A percentile compares a stretch with the other conserved stretches of the same genome.
These are phyloP conservation scores for Venturia carpophila DNA, from an alignment of 2,329 filamentous ascomycete genomes.

Conservation along the genomic window DNA sequence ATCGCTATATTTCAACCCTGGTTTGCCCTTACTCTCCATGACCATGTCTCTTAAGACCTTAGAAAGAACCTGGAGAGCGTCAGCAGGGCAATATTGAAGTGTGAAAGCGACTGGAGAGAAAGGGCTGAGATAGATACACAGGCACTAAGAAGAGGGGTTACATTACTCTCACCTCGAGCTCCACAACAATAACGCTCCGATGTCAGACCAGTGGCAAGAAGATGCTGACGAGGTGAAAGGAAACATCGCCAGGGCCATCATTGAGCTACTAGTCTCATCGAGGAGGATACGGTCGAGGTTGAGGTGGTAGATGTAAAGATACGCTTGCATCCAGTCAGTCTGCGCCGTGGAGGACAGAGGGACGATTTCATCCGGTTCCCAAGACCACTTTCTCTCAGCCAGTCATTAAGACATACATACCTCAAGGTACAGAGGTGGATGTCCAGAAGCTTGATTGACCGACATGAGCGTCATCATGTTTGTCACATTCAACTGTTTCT, in stretches of 20 bases:
- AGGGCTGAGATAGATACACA: not conserved
- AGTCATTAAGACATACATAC: constrained; percentile 23
- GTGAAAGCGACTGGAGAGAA: not conserved
- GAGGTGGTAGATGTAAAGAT: not conserved
- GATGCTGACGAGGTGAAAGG: not conserved
- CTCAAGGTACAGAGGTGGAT: constrained; percentile 50
- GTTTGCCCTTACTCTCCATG: constrained; percentile 35
- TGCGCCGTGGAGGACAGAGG: too few relatives aligned
- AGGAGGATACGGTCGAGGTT: not conserved
- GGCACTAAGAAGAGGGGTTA: not conserved
- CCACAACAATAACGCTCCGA: not conserved
- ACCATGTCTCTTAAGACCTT: constrained; percentile 52
- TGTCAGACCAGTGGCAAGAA: not conserved
- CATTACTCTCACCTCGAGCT: not conserved
- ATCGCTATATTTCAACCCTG: constrained; percentile 42
- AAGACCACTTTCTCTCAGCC: not conserved
- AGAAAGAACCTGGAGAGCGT: constrained; percentile 39
- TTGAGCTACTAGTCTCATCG: not conserved
- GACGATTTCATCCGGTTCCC: too few relatives aligned
- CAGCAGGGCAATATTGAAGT: not conserved
- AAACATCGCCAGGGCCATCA: not conserved
- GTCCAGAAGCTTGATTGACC: constrained; percentile 31
- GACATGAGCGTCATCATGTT: constrained; percentile 51
- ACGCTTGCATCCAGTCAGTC: not conserved
- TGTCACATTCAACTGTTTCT: constrained; percentile 43